Evolutionary conservation across 2,329 filamentous ascomycete species (phyloP).

Genomic region (Helotiales sp.): DNA sequence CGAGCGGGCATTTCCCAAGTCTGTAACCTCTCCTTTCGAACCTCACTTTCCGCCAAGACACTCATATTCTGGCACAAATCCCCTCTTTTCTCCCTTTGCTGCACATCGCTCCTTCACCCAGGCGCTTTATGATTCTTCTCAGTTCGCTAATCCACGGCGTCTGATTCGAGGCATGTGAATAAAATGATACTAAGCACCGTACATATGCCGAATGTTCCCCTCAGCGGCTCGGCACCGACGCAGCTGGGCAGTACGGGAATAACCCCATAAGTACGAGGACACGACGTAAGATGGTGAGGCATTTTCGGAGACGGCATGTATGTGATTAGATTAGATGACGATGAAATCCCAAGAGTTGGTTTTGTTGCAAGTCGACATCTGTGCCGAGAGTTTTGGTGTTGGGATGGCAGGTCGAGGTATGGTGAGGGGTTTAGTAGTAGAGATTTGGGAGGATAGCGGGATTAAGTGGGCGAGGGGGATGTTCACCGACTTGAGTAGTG

Average conservation of each 20-base stretch:
- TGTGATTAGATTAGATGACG: too few species aligned
- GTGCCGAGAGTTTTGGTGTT: background rate
- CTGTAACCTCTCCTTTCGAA: background rate
- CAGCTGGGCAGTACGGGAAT: background rate
- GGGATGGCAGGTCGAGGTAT: background rate
- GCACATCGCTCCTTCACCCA: constrained; percentile 3
- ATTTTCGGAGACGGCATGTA: too few species aligned
- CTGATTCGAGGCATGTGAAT: too few species aligned
- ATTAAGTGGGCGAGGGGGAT: background rate
- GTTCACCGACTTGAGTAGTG: background rate
- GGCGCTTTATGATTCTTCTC: background rate
- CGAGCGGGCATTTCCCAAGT: background rate
- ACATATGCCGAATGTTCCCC: background rate
- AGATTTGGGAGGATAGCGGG: background rate
- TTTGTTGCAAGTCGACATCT: background rate
- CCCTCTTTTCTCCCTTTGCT: background rate
- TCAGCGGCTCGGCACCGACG: background rate
- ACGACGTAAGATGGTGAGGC: background rate
- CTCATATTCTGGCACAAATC: background rate
- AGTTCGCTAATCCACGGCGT: too few species aligned
- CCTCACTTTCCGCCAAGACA: background rate
- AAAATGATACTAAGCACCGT: too few species aligned
- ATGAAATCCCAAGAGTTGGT: too few species aligned
- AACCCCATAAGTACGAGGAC: background rate
- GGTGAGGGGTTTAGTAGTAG: background rate